These are phyloP conservation scores for Sporobolomyces phaffii DNA, from an alignment of 768 basidiomycete genomes.

Conservation along the genomic window DNA sequence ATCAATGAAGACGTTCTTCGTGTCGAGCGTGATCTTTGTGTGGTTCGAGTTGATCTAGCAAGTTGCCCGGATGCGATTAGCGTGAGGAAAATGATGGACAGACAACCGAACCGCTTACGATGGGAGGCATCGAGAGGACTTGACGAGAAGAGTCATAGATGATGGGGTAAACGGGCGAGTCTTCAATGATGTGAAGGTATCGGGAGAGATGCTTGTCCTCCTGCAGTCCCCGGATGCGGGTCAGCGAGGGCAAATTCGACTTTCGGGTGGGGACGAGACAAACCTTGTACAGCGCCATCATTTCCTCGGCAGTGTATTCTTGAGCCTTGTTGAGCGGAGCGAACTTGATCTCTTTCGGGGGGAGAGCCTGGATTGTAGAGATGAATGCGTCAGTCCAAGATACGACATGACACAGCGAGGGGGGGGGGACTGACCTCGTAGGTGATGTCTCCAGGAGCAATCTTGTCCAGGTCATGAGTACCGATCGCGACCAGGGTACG, in stretches of 20 bases:
- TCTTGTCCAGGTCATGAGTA: slow-evolving; percentile 89
- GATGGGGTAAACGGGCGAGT: slow-evolving; percentile 93
- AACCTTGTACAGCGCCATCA: slow-evolving; percentile 93
- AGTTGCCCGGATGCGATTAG: too few relatives aligned
- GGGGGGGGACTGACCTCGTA: slow-evolving; percentile 30
- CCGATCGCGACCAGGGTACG: slow-evolving; percentile 91
- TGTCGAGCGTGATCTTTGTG: slow-evolving; percentile 92
- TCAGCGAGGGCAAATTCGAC: too few relatives aligned
- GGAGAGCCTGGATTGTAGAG: slow-evolving; percentile 44
- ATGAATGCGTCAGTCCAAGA: background rate
- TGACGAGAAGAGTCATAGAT: slow-evolving; percentile 85
- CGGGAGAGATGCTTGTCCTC: slow-evolving; percentile 82
- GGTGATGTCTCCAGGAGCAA: slow-evolving; percentile 52
- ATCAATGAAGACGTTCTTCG: slow-evolving; percentile 91
- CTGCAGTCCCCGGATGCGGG: too few relatives aligned
- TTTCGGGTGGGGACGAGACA: too few relatives aligned
- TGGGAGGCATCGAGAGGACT: slow-evolving; percentile 94
- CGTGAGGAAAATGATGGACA: background rate
- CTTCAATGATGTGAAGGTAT: slow-evolving; percentile 86
- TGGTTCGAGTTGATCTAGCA: slow-evolving; percentile 87
- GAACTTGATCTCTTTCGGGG: slow-evolving; percentile 86
- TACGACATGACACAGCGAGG: background rate
- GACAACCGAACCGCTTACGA: slow-evolving; percentile 49
- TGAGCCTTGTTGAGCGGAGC: slow-evolving; percentile 73
- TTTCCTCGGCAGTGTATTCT: slow-evolving; percentile 74